These are phyloP conservation scores for Sporisorium scitamineum DNA, from an alignment of 1,284 basidiomycete genomes.

Conservation along the genomic window DNA sequence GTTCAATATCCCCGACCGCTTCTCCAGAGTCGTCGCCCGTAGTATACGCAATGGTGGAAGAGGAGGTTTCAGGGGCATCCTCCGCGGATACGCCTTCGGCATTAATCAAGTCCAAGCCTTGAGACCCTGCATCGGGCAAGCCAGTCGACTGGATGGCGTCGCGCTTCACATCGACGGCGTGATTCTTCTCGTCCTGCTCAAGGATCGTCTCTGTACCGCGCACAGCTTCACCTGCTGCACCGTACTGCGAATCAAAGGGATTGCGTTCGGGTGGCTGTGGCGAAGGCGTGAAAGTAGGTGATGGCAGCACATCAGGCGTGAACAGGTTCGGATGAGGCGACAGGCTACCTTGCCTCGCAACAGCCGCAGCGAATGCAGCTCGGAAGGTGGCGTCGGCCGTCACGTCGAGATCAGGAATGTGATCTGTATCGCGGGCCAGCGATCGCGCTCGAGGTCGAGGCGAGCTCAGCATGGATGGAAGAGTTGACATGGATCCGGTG, in stretches of 20 bases:
- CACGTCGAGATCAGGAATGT: constrained; percentile 25
- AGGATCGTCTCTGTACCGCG: constrained; percentile 6
- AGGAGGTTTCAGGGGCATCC: neutral
- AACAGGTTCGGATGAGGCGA: constrained; percentile 41
- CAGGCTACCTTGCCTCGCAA: constrained; percentile 28
- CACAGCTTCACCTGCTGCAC: neutral
- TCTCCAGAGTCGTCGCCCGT: neutral
- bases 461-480: constrained; percentile 50
- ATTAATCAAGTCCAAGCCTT: neutral
- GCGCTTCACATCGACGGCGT: neutral
- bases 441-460: constrained; percentile 35
- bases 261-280: constrained; percentile 38
- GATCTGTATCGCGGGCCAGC: constrained; percentile 32
- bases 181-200: constrained; percentile 17
- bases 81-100: neutral
- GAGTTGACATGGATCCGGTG: constrained; percentile 41
- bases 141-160: neutral
- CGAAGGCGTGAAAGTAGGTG: constrained; percentile 48
- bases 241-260: constrained; percentile 40
- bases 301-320: constrained; percentile 51
- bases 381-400: constrained; percentile 32
- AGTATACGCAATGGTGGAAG: neutral
- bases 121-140: neutral
- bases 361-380: constrained; percentile 16
- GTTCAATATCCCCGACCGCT: neutral